Evolutionary conservation across 495 filamentous ascomycete genomes (phyloP).

Genomic region (Polyplosphaeria fusca): DNA sequence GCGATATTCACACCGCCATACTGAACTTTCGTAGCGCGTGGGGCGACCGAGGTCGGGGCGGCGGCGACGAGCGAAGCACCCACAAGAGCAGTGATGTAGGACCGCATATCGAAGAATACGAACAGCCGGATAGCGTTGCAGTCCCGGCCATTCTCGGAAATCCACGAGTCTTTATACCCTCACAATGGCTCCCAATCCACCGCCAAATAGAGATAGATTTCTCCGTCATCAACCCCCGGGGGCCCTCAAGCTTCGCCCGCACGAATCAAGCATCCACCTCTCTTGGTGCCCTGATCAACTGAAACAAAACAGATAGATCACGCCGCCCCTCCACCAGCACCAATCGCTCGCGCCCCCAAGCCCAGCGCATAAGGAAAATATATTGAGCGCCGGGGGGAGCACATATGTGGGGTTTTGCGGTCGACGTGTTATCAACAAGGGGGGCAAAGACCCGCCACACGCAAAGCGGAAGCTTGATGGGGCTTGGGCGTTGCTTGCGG

Average conservation of each 20-base stretch:
- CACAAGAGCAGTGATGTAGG: not conserved
- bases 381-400: not conserved
- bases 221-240: not conserved
- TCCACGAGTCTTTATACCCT: not conserved
- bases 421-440: not conserved
- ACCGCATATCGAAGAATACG: not conserved
- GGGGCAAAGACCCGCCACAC: too few species aligned
- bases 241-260: not conserved
- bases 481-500: not conserved
- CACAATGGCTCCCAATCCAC: not conserved
- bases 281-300: too few species aligned
- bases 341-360: not conserved
- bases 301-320: not conserved
- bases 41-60: not conserved
- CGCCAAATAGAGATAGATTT: not conserved
- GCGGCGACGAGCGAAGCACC: not conserved
- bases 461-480: conserved; percentile 22
- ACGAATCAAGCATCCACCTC: not conserved
- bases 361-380: not conserved
- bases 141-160: too few species aligned
- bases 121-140: not conserved
- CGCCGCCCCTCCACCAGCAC: not conserved
- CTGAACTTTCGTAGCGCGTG: conserved; percentile 22
- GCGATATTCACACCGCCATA: conserved; percentile 47
- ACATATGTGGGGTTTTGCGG: not conserved